phyloP scores from a whole-genome alignment of 2,329 filamentous ascomycete genomes.

The Leptographium radiaticola region DNA sequence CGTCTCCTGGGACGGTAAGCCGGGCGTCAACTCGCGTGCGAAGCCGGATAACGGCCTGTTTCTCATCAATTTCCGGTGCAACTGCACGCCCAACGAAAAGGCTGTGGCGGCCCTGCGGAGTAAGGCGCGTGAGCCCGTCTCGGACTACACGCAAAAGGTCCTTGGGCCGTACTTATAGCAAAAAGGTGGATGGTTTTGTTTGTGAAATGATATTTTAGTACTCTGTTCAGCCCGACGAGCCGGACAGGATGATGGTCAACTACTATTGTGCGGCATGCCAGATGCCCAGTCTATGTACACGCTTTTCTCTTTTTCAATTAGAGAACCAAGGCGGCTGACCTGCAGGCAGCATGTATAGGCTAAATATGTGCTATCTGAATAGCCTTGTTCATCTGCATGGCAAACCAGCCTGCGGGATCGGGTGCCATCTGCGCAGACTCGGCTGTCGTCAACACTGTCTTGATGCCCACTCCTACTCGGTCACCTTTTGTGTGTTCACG shows the following conservation, averaged over 20 bases:
- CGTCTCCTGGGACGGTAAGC: constrained; percentile 18
- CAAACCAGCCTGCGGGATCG: constrained; percentile 19
- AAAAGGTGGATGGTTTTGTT: neutral
- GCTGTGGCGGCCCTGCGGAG: constrained; percentile 17
- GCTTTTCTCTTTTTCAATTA: too few relatives aligned
- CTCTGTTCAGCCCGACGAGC: too few relatives aligned
- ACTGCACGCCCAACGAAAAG: constrained; percentile 19
- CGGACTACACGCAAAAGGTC: constrained; percentile 21
- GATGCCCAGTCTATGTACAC: too few relatives aligned
- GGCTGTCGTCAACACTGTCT: constrained; percentile 39
- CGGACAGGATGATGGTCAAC: too few relatives aligned
- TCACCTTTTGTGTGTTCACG: constrained; percentile 51
- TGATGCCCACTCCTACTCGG: constrained; percentile 68
- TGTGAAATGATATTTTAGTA: neutral
- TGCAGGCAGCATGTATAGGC: too few relatives aligned
- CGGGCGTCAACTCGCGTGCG: constrained; percentile 1
- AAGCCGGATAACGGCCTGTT: constrained; percentile 16
- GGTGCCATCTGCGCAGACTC: constrained; percentile 26
- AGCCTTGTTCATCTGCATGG: constrained; percentile 22
- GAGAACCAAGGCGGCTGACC: too few relatives aligned
- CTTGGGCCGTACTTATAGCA: constrained; percentile 9
- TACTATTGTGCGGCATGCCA: too few relatives aligned
- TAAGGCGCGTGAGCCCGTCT: constrained; percentile 17
- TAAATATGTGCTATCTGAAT: too few relatives aligned
- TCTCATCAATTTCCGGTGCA: constrained; percentile 20